phyloP scores from a whole-genome alignment of 345 rosid genomes.

The Boechera divaricarpa region DNA sequence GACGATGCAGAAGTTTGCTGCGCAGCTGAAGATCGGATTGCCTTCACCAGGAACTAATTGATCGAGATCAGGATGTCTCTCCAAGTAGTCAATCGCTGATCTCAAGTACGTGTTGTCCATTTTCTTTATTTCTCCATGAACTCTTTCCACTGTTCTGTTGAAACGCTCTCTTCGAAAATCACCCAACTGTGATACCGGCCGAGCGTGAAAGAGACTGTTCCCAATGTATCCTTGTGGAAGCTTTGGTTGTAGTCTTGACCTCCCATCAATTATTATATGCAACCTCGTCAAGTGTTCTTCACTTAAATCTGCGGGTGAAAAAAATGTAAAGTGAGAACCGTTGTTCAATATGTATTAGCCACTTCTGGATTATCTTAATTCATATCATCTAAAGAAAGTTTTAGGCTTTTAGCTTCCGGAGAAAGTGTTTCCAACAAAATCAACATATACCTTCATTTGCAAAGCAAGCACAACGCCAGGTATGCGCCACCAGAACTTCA shows the following conservation, averaged over 20 bases:
- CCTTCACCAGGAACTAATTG: constrained; percentile 45
- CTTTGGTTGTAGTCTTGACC: constrained; percentile 50
- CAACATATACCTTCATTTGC: constrained; percentile 40
- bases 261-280: constrained; percentile 50
- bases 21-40: constrained; percentile 51
- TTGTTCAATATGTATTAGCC: neutral
- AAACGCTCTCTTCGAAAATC: constrained; percentile 47
- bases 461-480: constrained; percentile 51
- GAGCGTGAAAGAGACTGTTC: constrained; percentile 47
- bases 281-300: constrained; percentile 43
- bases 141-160: constrained; percentile 37
- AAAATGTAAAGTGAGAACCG: neutral
- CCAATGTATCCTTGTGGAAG: constrained; percentile 55
- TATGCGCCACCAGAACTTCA: constrained; percentile 47
- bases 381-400: neutral
- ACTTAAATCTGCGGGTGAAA: constrained; percentile 23
- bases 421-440: neutral
- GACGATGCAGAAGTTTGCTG: constrained; percentile 61
- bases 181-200: constrained; percentile 18
- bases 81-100: constrained; percentile 51
- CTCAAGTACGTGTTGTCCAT: constrained; percentile 56
- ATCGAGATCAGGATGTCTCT: constrained; percentile 34
- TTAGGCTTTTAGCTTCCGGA: neutral
- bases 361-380: no score
- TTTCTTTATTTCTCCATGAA: constrained; percentile 39